Percentiles rank a stretch among this genome's conserved stretches.
These are phyloP conservation scores for Colletotrichum lini DNA, from an alignment of 2,329 filamentous ascomycete genomes.

Conservation along the genomic window DNA sequence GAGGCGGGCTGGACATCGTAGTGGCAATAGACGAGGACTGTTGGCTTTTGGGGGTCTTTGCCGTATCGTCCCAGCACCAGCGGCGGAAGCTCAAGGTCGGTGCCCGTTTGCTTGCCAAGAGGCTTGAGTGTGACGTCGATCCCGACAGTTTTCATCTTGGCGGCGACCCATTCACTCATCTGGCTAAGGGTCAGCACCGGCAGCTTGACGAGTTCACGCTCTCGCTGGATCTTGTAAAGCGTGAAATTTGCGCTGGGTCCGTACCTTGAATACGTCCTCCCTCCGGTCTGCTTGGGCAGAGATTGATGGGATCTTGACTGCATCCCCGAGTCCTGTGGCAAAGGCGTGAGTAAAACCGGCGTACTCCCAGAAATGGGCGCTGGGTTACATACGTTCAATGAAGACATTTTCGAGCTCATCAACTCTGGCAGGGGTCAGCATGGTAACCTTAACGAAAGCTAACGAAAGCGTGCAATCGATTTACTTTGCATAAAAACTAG, in stretches of 20 bases:
- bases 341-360: neutral
- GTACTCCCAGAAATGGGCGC: neutral
- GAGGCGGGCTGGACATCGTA: slow-evolving; percentile 98
- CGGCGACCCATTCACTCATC: slow-evolving; percentile 93
- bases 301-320: slow-evolving; percentile 95
- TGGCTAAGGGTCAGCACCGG: slow-evolving; percentile 47
- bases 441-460: neutral
- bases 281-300: slow-evolving; percentile 92
- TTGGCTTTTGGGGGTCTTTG: slow-evolving; percentile 91
- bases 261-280: slow-evolving; percentile 83
- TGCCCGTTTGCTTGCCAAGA: slow-evolving; percentile 91
- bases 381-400: slow-evolving; percentile 18
- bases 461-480: neutral
- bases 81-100: slow-evolving; percentile 91
- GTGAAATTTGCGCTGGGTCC: neutral
- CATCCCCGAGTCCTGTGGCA: slow-evolving; percentile 74
- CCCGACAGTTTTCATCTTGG: slow-evolving; percentile 87
- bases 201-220: neutral
- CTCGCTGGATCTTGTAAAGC: too few relatives aligned
- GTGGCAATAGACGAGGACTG: slow-evolving; percentile 96
- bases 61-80: slow-evolving; percentile 94
- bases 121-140: slow-evolving; percentile 88
- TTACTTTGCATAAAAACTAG: slow-evolving; percentile 13
- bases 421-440: slow-evolving; percentile 3
- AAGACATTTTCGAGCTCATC: slow-evolving; percentile 30